phyloP scores from a whole-genome alignment of 1,284 basidiomycete genomes.

The Ceratobasidium sp. region DNA sequence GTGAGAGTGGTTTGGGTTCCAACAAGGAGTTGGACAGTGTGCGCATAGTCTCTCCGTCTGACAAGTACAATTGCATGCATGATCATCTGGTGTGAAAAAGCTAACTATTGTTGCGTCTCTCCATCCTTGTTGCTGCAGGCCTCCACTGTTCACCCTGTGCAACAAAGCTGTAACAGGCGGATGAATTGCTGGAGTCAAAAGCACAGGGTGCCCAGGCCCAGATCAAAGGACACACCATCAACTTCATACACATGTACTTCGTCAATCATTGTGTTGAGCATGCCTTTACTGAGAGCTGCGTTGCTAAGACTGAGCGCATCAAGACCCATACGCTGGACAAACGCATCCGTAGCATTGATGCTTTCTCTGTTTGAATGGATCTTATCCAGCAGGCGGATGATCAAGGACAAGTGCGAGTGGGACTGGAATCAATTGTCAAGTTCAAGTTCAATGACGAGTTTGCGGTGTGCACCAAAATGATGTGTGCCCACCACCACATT shows the following conservation, averaged over 20 bases:
- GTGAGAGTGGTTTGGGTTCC: slow-evolving; percentile 91
- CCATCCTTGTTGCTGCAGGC: slow-evolving; percentile 58
- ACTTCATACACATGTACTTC: slow-evolving; percentile 93
- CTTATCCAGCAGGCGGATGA: neutral
- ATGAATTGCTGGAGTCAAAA: slow-evolving; percentile 88
- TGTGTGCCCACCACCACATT: slow-evolving; percentile 96
- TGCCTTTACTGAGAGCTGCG: slow-evolving; percentile 79
- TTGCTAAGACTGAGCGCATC: slow-evolving; percentile 75
- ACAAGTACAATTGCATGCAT: slow-evolving; percentile 91
- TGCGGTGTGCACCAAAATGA: slow-evolving; percentile 90
- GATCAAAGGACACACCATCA: slow-evolving; percentile 93
- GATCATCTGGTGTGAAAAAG: slow-evolving; percentile 94
- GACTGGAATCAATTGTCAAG: slow-evolving; percentile 73
- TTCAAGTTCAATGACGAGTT: slow-evolving; percentile 95
- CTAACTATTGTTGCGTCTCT: slow-evolving; percentile 89
- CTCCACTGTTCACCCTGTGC: slow-evolving; percentile 49
- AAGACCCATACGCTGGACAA: slow-evolving; percentile 79
- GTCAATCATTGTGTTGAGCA: slow-evolving; percentile 92
- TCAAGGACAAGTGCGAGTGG: neutral
- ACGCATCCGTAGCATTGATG: slow-evolving; percentile 79
- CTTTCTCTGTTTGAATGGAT: slow-evolving; percentile 37
- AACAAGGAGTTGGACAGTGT: slow-evolving; percentile 86
- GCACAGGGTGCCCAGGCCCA: slow-evolving; percentile 84
- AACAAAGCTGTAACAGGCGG: slow-evolving; percentile 60
- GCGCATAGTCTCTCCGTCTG: slow-evolving; percentile 84